phyloP scores from a whole-genome alignment of 495 filamentous ascomycete genomes.

The Symbiotaphrina buchneri region DNA sequence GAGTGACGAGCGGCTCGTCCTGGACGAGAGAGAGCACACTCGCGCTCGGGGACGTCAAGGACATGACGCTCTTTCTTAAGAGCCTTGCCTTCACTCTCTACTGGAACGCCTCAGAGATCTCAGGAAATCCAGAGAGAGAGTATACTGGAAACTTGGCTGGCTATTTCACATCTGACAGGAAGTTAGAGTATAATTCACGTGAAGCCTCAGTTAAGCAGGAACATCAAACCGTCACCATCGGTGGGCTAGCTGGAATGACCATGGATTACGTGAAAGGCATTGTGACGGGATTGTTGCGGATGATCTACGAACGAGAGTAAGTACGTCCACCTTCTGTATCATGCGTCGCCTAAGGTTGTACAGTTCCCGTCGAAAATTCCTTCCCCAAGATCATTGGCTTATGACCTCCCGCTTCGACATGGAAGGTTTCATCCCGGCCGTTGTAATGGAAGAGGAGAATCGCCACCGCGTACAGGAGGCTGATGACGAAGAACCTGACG shows the following conservation, averaged over 20 bases:
- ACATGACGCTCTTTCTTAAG: constrained; percentile 69
- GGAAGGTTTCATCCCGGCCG: constrained; percentile 68
- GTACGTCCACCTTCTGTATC: constrained; percentile 6
- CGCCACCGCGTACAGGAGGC: constrained; percentile 38
- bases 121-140: constrained; percentile 23
- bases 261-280: constrained; percentile 59
- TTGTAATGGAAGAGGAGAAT: constrained; percentile 73
- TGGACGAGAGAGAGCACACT: constrained; percentile 45
- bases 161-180: constrained; percentile 23
- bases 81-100: constrained; percentile 82
- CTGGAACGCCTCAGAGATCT: constrained; percentile 54
- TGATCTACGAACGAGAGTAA: constrained; percentile 82
- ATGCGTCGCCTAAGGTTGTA: neutral
- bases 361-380: constrained; percentile 61
- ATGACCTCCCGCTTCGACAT: constrained; percentile 87
- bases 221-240: constrained; percentile 15
- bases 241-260: constrained; percentile 44
- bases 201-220: constrained; percentile 9
- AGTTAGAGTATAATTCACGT: constrained; percentile 10
- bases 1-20: constrained; percentile 16
- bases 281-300: constrained; percentile 60
- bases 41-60: constrained; percentile 42
- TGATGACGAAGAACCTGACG: constrained; percentile 19
- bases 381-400: constrained; percentile 71
- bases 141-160: constrained; percentile 25